Evolutionary conservation across 805 yeast species (phyloP).

Genomic region (Saccharomycopsis schoenii): DNA sequence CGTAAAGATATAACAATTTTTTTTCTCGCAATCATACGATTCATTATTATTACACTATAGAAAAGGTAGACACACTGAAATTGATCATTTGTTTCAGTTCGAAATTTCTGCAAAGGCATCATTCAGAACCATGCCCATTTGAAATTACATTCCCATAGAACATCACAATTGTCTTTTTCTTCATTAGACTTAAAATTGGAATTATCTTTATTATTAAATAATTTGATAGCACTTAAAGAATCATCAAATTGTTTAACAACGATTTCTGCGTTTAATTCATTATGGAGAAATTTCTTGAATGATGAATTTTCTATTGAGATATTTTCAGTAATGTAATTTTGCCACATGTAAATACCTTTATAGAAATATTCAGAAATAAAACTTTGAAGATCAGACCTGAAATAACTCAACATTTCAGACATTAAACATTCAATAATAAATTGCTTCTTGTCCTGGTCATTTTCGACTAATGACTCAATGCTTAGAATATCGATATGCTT

Average conservation of each 20-base stretch:
- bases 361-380: slow-evolving; percentile 23
- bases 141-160: slow-evolving; percentile 34
- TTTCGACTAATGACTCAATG: slow-evolving; percentile 17
- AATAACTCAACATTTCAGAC: slow-evolving; percentile 20
- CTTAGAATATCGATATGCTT: slow-evolving; percentile 25
- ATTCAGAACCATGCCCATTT: slow-evolving; percentile 40
- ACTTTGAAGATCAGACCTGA: slow-evolving; percentile 26
- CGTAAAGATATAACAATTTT: too few species aligned
- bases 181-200: slow-evolving; percentile 18
- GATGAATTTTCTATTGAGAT: slow-evolving; percentile 18
- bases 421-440: slow-evolving; percentile 13
- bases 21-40: too few species aligned
- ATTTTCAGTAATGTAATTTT: slow-evolving; percentile 21
- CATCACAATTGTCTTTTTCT: slow-evolving; percentile 20
- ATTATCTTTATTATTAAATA: slow-evolving; percentile 9
- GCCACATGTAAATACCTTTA: slow-evolving; percentile 31
- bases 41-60: too few species aligned
- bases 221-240: slow-evolving; percentile 33
- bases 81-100: too few species aligned
- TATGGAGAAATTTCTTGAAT: slow-evolving; percentile 18
- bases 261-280: slow-evolving; percentile 21
- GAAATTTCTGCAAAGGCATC: neutral
- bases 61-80: too few species aligned
- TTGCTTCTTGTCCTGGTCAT: neutral
- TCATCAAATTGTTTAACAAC: slow-evolving; percentile 22